Evolutionary conservation across 2,329 filamentous ascomycete genomes (phyloP), one percentile per base, ranked within the genome.

Genomic region (Hymenoscyphus occultus): DNA sequence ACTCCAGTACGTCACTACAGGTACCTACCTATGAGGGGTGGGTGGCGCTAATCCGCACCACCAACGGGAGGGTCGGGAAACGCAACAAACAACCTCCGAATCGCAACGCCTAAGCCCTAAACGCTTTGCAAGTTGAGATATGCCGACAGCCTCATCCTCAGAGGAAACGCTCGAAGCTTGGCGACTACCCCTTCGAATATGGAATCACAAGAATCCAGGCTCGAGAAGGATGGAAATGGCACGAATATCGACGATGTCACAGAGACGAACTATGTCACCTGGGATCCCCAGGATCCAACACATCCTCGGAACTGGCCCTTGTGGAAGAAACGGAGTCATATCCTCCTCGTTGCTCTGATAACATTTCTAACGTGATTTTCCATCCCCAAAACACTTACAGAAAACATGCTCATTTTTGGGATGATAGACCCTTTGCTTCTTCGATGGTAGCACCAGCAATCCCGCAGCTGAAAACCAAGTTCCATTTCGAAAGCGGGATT

Each of bases 281-380:
- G 54, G 54, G 57, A 59, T 39, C 28, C 19, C 19, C 16, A 39
- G 22, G 57, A 59, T 59, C 19, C 35, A 12, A 12, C 19, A 6
- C 19, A 59, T 59, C 57, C 57, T 13, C 10, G 31, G 5, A 39
- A 59, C n/a, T 59, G 57, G 57, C 19, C 57, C 5, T 35, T 35
- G 16, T 35, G 57, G 19, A 59, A 59, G 57, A 59, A 59, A 42
- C n/a, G 57, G 28, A 42, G 57, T 22, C 19, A 35, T 42, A 22
- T 59, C 31, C 5, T 40, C 2, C 14, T 59, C 14, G 39, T 59
- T n/a, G 31, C 57, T 10, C 16, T 40, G 31, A 59, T 59, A 19
- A 59, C 57, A 35, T 28, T 59, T 39, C 31, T 59, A 32, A 59
- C 57, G 57, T 40, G 22, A 39, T 28, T 7, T 9, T 7, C 10